Percentiles rank a stretch among this genome's conserved stretches.
These are phyloP conservation scores for Globisporangium parvum DNA, from an alignment of 352 stramenopile species.

Conservation along the genomic window DNA sequence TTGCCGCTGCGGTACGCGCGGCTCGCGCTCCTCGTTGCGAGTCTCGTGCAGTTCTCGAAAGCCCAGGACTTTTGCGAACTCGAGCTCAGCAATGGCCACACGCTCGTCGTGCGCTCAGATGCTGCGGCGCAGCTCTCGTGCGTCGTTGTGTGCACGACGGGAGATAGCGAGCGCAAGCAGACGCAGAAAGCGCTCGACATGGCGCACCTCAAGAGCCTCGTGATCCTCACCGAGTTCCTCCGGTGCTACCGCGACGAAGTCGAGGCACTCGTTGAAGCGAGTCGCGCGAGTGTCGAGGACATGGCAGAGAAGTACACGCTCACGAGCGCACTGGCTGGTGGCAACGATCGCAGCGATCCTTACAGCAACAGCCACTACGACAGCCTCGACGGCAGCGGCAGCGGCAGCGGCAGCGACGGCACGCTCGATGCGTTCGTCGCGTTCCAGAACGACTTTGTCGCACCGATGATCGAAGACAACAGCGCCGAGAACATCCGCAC, in stretches of 20 bases:
- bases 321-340: conserved; percentile 25
- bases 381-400: not conserved
- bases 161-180: not conserved
- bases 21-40: conserved; percentile 45
- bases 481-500: conserved; percentile 9
- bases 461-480: conserved; percentile 25
- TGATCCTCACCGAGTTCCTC: conserved; percentile 42
- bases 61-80: conserved; percentile 27
- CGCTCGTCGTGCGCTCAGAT: conserved; percentile 32
- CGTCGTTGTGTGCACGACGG: conserved; percentile 32
- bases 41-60: conserved; percentile 50
- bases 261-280: conserved; percentile 22
- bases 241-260: conserved; percentile 20
- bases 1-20: conserved; percentile 36
- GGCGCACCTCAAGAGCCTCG: conserved; percentile 32
- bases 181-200: conserved; percentile 18
- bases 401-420: not conserved
- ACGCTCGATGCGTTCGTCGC: conserved; percentile 34
- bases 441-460: conserved; percentile 36
- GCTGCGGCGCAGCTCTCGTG: conserved; percentile 26
- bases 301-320: conserved; percentile 56
- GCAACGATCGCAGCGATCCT: too few relatives aligned
- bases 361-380: not conserved
- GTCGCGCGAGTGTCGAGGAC: conserved; percentile 17
- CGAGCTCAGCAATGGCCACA: conserved; percentile 31